Evolutionary conservation across 139 green algal genomes (phyloP).

Genomic region (Astrephomene gubernaculifera): DNA sequence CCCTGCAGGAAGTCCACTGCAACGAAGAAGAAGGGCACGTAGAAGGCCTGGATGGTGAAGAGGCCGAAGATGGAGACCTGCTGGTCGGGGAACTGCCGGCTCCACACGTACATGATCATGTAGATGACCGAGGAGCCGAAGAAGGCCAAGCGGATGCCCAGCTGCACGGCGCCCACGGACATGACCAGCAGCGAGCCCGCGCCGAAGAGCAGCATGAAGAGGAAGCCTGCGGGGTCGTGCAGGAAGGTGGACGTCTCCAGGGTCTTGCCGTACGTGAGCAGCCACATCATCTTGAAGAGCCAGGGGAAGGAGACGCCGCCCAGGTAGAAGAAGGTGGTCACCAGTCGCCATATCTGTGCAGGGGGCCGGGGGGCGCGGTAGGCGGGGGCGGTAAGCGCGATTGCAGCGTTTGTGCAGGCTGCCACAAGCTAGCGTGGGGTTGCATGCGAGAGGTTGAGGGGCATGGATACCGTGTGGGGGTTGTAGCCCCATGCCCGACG

Average conservation of each 20-base stretch:
- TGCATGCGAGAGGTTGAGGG: not conserved
- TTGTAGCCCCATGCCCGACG: not conserved
- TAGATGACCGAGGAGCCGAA: slow-evolving; percentile 60
- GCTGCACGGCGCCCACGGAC: slow-evolving; percentile 33
- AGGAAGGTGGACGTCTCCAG: slow-evolving; percentile 70
- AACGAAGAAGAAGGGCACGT: slow-evolving; percentile 77
- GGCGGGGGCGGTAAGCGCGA: too few relatives aligned
- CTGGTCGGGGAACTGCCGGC: slow-evolving; percentile 64
- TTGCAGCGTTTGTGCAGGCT: not conserved
- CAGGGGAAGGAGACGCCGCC: slow-evolving; percentile 58
- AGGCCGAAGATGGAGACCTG: slow-evolving; percentile 72
- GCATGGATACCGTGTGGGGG: not conserved
- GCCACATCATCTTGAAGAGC: slow-evolving; percentile 62
- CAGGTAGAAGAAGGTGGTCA: slow-evolving; percentile 70
- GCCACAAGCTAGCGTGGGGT: not conserved
- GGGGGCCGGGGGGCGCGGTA: not conserved
- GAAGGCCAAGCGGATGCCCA: slow-evolving; percentile 26
- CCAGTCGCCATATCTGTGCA: slow-evolving; percentile 72
- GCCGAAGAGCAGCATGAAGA: slow-evolving; percentile 76
- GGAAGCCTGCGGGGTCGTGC: slow-evolving; percentile 72
- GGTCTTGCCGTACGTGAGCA: slow-evolving; percentile 61
- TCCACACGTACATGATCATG: slow-evolving; percentile 77
- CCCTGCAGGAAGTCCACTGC: slow-evolving; percentile 65
- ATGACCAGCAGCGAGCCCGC: slow-evolving; percentile 25
- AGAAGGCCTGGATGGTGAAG: slow-evolving; percentile 74